These are phyloP conservation scores for Euphorbia schlechtendalii DNA, from an alignment of 441 rosid genomes.

Conservation along the genomic window DNA sequence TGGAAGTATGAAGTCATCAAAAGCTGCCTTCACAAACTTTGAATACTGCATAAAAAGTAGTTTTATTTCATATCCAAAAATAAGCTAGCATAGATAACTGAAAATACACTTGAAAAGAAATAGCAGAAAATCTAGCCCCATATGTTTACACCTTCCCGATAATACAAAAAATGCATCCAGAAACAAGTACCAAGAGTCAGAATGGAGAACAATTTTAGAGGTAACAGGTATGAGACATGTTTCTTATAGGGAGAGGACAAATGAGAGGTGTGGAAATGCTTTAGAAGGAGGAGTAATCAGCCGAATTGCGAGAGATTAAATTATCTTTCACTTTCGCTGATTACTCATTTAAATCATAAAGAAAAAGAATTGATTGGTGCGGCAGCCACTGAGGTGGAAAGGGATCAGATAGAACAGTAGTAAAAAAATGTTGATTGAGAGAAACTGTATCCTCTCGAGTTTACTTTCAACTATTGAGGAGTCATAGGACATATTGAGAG, in stretches of 20 bases:
- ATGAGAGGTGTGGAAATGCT: not conserved
- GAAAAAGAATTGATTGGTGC: too few relatives aligned
- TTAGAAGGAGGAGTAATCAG: not conserved
- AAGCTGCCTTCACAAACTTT: constrained; percentile 97
- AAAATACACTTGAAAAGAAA: not conserved
- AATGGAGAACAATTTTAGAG: not conserved
- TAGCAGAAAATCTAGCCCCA: not conserved
- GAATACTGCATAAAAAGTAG: constrained; percentile 53
- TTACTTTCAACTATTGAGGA: not conserved
- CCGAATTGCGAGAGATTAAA: too few relatives aligned
- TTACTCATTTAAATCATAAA: too few relatives aligned
- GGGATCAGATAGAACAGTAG: not conserved
- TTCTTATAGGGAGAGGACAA: not conserved
- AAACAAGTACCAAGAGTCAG: not conserved
- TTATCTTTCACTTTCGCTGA: too few relatives aligned
- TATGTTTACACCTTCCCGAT: not conserved
- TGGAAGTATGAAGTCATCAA: constrained; percentile 94
- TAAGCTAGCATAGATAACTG: not conserved
- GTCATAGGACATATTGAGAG: not conserved
- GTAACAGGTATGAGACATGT: too few relatives aligned
- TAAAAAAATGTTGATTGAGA: not conserved
- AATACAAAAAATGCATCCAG: not conserved
- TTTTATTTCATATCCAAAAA: too few relatives aligned
- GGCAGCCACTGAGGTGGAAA: too few relatives aligned
- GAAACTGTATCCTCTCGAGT: not conserved